These are phyloP conservation scores for Capillidium heterosporum DNA, from an alignment of 371 early-diverging fungal genomes.

Conservation along the genomic window DNA sequence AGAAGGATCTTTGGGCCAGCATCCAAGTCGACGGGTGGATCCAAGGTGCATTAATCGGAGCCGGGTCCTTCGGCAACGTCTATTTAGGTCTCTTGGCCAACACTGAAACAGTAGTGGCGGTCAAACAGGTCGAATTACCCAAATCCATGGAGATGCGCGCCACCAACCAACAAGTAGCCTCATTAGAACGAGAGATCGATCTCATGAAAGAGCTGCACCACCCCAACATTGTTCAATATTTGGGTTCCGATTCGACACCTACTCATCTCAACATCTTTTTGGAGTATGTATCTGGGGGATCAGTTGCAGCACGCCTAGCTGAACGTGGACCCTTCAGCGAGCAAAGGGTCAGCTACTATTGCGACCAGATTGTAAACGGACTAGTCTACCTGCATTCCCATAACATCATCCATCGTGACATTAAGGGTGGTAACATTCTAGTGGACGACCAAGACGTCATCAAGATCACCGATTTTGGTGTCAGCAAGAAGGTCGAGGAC, in stretches of 20 bases:
- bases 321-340: conserved; percentile 78
- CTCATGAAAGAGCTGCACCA: conserved; percentile 80
- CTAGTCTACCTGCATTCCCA: conserved; percentile 87
- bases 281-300: conserved; percentile 96
- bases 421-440: conserved; percentile 90
- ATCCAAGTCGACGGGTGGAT: conserved; percentile 34
- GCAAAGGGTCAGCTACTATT: conserved; percentile 60
- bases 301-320: conserved; percentile 68
- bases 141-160: conserved; percentile 12
- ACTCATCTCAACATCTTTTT: conserved; percentile 82
- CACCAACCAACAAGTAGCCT: conserved; percentile 49
- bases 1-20: too few species aligned
- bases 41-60: conserved; percentile 80
- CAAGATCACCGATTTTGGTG: conserved; percentile 98
- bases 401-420: conserved; percentile 94
- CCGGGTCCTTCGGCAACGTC: conserved; percentile 95
- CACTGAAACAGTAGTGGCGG: conserved; percentile 86
- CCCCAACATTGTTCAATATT: conserved; percentile 86
- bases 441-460: conserved; percentile 82
- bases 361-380: conserved; percentile 82
- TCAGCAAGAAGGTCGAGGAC: conserved; percentile 85
- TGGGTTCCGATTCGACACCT: conserved; percentile 66
- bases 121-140: conserved; percentile 90
- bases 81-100: conserved; percentile 74
- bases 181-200: conserved; percentile 74